Evolutionary conservation across 345 rosid species (phyloP).

Genomic region (Erodium maritimum): DNA sequence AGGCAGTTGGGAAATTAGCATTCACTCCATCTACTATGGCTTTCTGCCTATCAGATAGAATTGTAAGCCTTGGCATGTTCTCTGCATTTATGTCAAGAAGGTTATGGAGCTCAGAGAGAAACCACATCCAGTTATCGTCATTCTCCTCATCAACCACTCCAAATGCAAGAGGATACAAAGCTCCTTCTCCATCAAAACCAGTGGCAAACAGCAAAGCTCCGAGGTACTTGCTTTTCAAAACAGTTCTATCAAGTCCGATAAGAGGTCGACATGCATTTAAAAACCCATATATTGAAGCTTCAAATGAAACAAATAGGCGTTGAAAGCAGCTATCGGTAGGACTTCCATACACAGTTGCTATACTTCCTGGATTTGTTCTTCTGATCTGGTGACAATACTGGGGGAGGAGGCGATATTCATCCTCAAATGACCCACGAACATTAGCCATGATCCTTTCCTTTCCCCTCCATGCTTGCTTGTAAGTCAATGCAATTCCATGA

Average conservation of each 20-base stretch:
- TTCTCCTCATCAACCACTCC: constrained; percentile 98
- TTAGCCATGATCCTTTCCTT: constrained; percentile 98
- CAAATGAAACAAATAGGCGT: constrained; percentile 89
- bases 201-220: constrained; percentile 93
- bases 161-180: constrained; percentile 82
- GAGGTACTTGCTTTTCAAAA: constrained; percentile 78
- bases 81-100: constrained; percentile 85
- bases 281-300: constrained; percentile 94
- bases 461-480: constrained; percentile 99
- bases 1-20: constrained; percentile 85
- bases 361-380: constrained; percentile 82
- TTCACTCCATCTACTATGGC: constrained; percentile 91
- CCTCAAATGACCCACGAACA: constrained; percentile 99
- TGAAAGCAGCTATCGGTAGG: constrained; percentile 67
- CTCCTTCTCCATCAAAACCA: constrained; percentile 95
- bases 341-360: constrained; percentile 81
- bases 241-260: constrained; percentile 82
- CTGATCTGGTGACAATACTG: constrained; percentile 84
- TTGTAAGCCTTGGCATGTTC: constrained; percentile 96
- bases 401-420: constrained; percentile 91
- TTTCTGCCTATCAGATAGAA: constrained; percentile 79
- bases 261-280: constrained; percentile 90
- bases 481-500: constrained; percentile 86
- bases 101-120: constrained; percentile 83
- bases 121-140: constrained; percentile 99